These are phyloP conservation scores for Hagleromyces aurorensis DNA, from an alignment of 805 yeast species.

Conservation along the genomic window DNA sequence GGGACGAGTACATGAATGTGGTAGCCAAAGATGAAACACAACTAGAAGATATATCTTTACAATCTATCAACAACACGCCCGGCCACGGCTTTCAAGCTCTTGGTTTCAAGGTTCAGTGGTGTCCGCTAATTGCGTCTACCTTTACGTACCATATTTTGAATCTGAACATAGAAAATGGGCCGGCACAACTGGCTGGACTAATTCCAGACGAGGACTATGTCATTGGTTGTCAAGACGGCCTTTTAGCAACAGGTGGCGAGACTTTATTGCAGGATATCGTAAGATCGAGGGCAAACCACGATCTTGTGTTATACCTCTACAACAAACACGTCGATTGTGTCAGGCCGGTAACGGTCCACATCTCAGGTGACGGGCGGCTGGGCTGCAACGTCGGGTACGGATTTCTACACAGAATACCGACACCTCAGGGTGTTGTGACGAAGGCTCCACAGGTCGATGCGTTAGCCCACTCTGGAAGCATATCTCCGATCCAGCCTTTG, in stretches of 20 bases:
- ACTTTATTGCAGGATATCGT: conserved; percentile 63
- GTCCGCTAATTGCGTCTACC: conserved; percentile 66
- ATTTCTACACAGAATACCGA: conserved; percentile 75
- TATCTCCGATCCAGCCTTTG: conserved; percentile 3
- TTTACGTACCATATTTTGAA: conserved; percentile 81
- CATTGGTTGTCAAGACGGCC: conserved; percentile 80
- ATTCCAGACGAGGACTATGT: conserved; percentile 83
- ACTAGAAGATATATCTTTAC: conserved; percentile 24
- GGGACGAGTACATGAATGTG: conserved; percentile 32
- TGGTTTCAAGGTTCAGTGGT: conserved; percentile 69
- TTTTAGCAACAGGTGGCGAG: conserved; percentile 83
- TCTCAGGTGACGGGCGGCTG: conserved; percentile 73
- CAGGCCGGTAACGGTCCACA: conserved; percentile 78
- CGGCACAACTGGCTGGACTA: conserved; percentile 78
- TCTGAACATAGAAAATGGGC: conserved; percentile 59
- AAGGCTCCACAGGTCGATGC: background rate
- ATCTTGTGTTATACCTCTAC: conserved; percentile 62
- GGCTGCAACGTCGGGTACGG: conserved; percentile 98
- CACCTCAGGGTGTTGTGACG: conserved; percentile 15
- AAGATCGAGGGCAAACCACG: conserved; percentile 39
- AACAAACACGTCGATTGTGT: conserved; percentile 81
- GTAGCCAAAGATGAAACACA: conserved; percentile 26
- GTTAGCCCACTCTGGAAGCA: conserved; percentile 1
- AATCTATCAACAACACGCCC: conserved; percentile 11
- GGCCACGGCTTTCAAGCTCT: conserved; percentile 37